Evolutionary conservation across 345 rosid species (phyloP).

Genomic region (Microthlaspi erraticum): DNA sequence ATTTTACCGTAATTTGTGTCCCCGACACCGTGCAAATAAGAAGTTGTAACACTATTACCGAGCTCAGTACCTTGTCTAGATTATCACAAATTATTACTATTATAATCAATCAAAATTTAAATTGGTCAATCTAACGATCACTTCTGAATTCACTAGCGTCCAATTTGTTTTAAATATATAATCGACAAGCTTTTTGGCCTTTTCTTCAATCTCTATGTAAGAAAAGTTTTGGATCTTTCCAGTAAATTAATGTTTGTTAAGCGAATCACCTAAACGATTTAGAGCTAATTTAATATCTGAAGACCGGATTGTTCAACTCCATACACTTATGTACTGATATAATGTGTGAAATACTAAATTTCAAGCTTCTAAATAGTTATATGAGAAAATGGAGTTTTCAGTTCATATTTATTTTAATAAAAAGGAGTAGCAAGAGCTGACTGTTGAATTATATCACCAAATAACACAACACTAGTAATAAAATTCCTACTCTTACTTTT

Average conservation of each 20-base stretch:
- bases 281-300: slow-evolving; percentile 8
- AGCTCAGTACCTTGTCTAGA: slow-evolving; percentile 32
- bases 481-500: not conserved
- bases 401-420: not conserved
- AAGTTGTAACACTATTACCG: slow-evolving; percentile 43
- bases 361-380: not conserved
- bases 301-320: not conserved
- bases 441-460: not conserved
- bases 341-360: not conserved
- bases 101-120: slow-evolving; percentile 37
- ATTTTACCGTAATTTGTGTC: slow-evolving; percentile 45
- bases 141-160: slow-evolving; percentile 41
- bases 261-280: slow-evolving; percentile 5
- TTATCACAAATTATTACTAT: slow-evolving; percentile 17
- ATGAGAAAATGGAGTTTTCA: not conserved
- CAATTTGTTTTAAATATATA: slow-evolving; percentile 37
- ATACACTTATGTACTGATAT: not conserved
- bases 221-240: slow-evolving; percentile 45
- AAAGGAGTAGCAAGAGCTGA: not conserved
- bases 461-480: not conserved
- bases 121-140: slow-evolving; percentile 37
- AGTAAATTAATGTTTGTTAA: slow-evolving; percentile 28
- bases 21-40: slow-evolving; percentile 50
- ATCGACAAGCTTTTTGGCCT: slow-evolving; percentile 43
- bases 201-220: slow-evolving; percentile 46